Base-by-base conservation (phyloP, 805 yeast genomes). In the Lachancea sp. region DNA sequence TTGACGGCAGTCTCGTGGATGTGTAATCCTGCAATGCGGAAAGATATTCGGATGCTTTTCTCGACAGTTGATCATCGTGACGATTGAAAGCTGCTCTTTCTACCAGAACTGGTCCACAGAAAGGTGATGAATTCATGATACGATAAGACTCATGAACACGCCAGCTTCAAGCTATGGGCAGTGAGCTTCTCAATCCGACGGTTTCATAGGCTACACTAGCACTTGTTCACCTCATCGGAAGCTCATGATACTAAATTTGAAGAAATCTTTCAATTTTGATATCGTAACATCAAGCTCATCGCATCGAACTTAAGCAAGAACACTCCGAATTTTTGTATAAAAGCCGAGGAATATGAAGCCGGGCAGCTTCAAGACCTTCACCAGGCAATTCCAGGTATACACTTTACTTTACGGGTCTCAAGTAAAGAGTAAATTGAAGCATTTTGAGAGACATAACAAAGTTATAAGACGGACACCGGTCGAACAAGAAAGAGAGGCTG, bases 401-500 rank as follows among this genome's bases (percentile, higher is more conserved):
- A 5, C 6, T 12, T 26, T 10, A 13, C 19, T 22, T 3, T 12
- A 34, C 20, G 47, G 41, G 17, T 42, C 51, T 1, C 45, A 40
- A 38, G 16, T 46, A 8, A 43, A 37, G 20, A 31, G 25, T 8
- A 49, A 46, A 35, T 15, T 49, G 16, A 17, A 18, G 11, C 38
- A 37, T 17, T 35, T 49, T 32, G 41, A 46, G 35, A 41, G 31
- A 15, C 19, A 38, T 8, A 26, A 42, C 13, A 36, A 41, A 25
- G 34, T 49, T 4, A 11, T 55, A 9, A 48, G 38, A 12, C 56
- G 55, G 41, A 49, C 63, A 9, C 36, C 55, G 12, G 51, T 49
- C 27, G 57, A 59, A 42, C 33, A 50, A 31, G 47, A 41, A 8
- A 52, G 51, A 30, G 8, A 45, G 10, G 44, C 48, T 4, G 53